Base-by-base conservation (phyloP, 75 land plant genomes). In the Cunninghamia lanceolata region DNA sequence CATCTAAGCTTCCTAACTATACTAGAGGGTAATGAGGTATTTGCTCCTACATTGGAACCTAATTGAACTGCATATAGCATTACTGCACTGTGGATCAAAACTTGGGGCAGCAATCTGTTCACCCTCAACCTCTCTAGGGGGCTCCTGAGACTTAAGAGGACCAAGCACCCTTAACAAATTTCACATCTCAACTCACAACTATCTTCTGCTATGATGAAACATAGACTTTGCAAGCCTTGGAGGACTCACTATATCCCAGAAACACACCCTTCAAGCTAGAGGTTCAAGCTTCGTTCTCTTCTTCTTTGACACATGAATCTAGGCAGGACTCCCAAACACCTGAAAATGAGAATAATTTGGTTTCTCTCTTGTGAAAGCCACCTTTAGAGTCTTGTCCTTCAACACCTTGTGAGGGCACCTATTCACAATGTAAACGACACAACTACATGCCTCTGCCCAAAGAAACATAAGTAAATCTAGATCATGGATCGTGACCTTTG, bases 181-280 rank as follows among this genome's bases (percentile, higher is more conserved):
- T 36, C 21, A 86, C 54, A 47, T 86, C 83, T 16, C 40, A n/a
- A 2, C 83, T 78, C 9, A 86, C 0, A 0, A 43, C 9, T 17
- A 36, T 79, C 47, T 86, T 86, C 52, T 54, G 10, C 4, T 46
- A 17, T 17, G 21, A 9, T n/a, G 28, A 46, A 42, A 36, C 39
- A 76, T 74, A 85, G 15, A 76, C 40, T 43, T 52, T 25, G 52
- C 80, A 45, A 16, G 17, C 83, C 54, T 76, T 86, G 8, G 54
- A 47, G 56, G 9, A 16, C 50, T 86, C 53, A 76, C 35, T 53
- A 1, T 86, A 53, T 15, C 83, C 39, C 0, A 86, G 3, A 39
- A 79, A 32, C 6, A 79, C 5, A 6, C 83, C 10, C 32, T 36
- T 75, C 3, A 36, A 35, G 78, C 17, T 75, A 35, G 78, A 75